Evolutionary conservation across 108 stramenopile genomes (phyloP), one percentile per base, ranked within the genome.

Genomic region (Licmophora abbreviata): DNA sequence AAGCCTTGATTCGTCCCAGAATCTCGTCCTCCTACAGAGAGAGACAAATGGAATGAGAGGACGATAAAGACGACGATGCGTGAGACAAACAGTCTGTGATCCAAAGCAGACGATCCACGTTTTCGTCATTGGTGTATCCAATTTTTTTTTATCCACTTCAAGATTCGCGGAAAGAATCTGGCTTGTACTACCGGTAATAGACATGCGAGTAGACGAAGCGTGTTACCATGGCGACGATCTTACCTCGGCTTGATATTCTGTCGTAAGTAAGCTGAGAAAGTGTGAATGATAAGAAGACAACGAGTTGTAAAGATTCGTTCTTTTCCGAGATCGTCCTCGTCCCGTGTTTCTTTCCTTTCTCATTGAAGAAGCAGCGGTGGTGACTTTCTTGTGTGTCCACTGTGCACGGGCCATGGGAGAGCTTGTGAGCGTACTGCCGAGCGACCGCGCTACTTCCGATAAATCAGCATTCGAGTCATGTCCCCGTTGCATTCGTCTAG

Each of bases 191-290:
- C 10, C 9, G 15, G 30, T 5, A 36, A 48, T 12, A 25, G 2
- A 50, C 43, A 48, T 14, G 12, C 12, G 25, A 49, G 0, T 50
- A 28, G 2, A 34, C 11, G 27, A 44, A 11, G 34, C 34, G 34
- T 11, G 34, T 11, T 35, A 12, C 12, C 43, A 11, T n/a, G n/a
- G n/a, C n/a, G n/a, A n/a, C n/a, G 8, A 46, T 26, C 77, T 69
- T 63, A 80, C 83, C 73, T 90, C 88, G 29, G 68, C 54, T 28
- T 54, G 50, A 54, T 85, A 90, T 44, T 90, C 88, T n/a, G 32
- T 53, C 3, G 84, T 81, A 32, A 90, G 64, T 23, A 83, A 41
- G 7, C 58, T 72, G 30, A 83, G 51, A 54, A 84, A 90, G 3
- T 69, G 69, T 40, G 76, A 65, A 66, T 86, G 83, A 57, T 90